Base-by-base conservation (phyloP, 2,329 filamentous ascomycete species). In the Macrophomina tecta region DNA sequence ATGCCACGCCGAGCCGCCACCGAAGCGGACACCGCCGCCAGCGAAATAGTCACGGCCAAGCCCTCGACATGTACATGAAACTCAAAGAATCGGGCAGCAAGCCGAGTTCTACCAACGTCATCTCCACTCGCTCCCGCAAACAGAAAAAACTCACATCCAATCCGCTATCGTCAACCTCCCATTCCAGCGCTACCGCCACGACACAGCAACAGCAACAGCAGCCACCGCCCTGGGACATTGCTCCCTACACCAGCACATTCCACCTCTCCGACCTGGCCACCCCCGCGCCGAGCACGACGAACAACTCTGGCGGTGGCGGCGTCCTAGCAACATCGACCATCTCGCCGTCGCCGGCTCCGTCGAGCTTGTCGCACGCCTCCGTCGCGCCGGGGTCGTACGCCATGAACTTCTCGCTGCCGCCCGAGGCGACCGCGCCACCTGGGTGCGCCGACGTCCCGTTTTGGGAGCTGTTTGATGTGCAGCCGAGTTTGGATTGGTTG, bases 401-500 rank as follows among this genome's bases (percentile, higher is more conserved):
- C 4, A 60, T 60, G 55, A 7, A 46, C 23, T 60, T 46, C 38
- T 46, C 38, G 11, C 55, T 60, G 11, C 55, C 55, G 23, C 55
- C 55, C 7, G 38, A 60, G 28, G 55, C 55, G 6, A 23, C 16
- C 5, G n/a, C 34, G 38, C 9, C 18, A 3, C 11, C 42, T 9
- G 42, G 42, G 5, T 14, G 42, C 42, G 56, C 30, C 42, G 56
- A 61, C 9, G 30, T 48, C 8, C 56, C 56, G 72, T 75, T 76
- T 72, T 75, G 71, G 73, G 73, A 75, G 67, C 67, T 77, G 40
- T 76, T 76, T 51, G 73, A 76, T 48, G 73, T 71, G 28, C 74
- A 76, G 40, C 75, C 75, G 16, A 75, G 73, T 5, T 62, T 77
- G 34, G 74, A 76, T 28, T 77, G 75, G 75, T 74, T 77, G 66